A percentile compares a stretch with the other conserved stretches of the same genome.
These are phyloP conservation scores for Lodderomyces elongisporus DNA, from an alignment of 1,139 yeast species.

Conservation along the genomic window DNA sequence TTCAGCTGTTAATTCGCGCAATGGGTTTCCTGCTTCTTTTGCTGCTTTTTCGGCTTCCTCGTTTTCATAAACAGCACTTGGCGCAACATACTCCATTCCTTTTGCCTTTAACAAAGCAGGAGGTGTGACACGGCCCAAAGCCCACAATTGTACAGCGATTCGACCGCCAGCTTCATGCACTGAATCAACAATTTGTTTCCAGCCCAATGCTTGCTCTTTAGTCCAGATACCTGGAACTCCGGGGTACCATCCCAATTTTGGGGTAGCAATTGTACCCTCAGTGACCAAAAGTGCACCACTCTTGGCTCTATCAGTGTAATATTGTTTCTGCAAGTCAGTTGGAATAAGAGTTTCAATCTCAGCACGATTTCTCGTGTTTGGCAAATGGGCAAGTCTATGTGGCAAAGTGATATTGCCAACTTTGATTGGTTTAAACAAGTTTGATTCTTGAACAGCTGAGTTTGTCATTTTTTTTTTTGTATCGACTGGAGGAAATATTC, in stretches of 20 bases:
- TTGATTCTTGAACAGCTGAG: conserved; percentile 13
- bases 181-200: conserved; percentile 44
- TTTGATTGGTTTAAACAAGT: conserved; percentile 44
- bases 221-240: conserved; percentile 51
- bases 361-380: conserved; percentile 50
- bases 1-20: conserved; percentile 34
- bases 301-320: conserved; percentile 49
- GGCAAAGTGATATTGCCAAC: conserved; percentile 32
- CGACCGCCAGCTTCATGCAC: conserved; percentile 51
- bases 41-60: conserved; percentile 24
- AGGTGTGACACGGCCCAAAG: conserved; percentile 25
- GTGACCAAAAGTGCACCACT: conserved; percentile 49
- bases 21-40: conserved; percentile 26
- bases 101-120: conserved; percentile 25
- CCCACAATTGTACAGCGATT: conserved; percentile 54
- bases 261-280: conserved; percentile 26
- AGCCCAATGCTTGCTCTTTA: conserved; percentile 39
- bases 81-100: conserved; percentile 21
- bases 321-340: conserved; percentile 38
- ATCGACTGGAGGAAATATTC: too few species aligned
- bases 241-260: conserved; percentile 30
- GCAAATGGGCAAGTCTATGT: conserved; percentile 48
- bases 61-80: conserved; percentile 20
- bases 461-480: too few species aligned
- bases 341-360: conserved; percentile 27